phyloP scores from a whole-genome alignment of 352 stramenopile genomes.

The Phytopythium ostracodes region DNA sequence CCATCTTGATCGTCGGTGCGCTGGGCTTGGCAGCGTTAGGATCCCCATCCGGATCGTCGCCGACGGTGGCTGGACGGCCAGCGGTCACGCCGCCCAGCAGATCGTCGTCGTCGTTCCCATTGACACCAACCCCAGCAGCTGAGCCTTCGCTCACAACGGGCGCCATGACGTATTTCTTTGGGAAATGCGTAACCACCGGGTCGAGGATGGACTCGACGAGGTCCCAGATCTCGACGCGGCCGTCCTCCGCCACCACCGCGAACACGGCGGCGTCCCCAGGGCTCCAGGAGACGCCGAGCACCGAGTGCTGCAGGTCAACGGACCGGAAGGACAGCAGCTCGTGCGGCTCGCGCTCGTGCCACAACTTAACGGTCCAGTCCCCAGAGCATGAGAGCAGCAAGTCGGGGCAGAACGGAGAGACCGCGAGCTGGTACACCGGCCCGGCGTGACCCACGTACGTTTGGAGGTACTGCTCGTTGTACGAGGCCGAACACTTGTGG shows the following conservation, averaged over 20 bases:
- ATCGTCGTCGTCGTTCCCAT: constrained; percentile 9
- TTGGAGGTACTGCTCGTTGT: constrained; percentile 93
- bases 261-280: constrained; percentile 82
- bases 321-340: constrained; percentile 73
- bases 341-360: constrained; percentile 52
- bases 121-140: constrained; percentile 6
- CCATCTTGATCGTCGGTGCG: constrained; percentile 4
- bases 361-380: constrained; percentile 90
- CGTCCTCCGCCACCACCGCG: constrained; percentile 82
- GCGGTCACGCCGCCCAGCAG: constrained; percentile 4
- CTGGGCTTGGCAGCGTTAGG: constrained; percentile 4
- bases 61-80: background rate
- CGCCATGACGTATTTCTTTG: constrained; percentile 38
- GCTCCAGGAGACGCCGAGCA: constrained; percentile 86
- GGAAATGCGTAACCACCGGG: constrained; percentile 74
- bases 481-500: constrained; percentile 91
- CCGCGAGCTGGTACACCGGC: constrained; percentile 87
- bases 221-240: constrained; percentile 91
- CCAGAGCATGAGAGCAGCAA: constrained; percentile 87
- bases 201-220: constrained; percentile 81
- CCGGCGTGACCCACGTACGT: constrained; percentile 87
- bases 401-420: constrained; percentile 82
- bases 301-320: constrained; percentile 72
- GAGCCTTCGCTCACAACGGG: constrained; percentile 9
- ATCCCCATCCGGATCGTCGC: constrained; percentile 5